These are phyloP conservation scores for slime mould (Dictyostelium discoideum) DNA, from an alignment of 78 protist genomes.

Conservation along the genomic window dicty_2.7 NC_007090.3:592501-593000, in stretches of 20 bases:
- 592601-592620: constrained; percentile 33
- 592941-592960: constrained; percentile 21
- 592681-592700: constrained; percentile 27
- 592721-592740: not conserved
- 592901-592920: not conserved
- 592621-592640: constrained; percentile 66
- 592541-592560: constrained; percentile 35
- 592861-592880: constrained; percentile 36
- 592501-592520: constrained; percentile 43
- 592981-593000: constrained; percentile 73
- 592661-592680: constrained; percentile 69
- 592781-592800: not conserved
- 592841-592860: not conserved
- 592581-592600: constrained; percentile 26
- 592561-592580: constrained; percentile 6
- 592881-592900: not conserved
- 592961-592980: constrained; percentile 56
- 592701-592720: constrained; percentile 50
- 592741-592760: not conserved
- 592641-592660: constrained; percentile 78
- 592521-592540: constrained; percentile 27
- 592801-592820: not conserved
- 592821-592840: not conserved
- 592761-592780: constrained; percentile 1
- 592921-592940: not conserved